Percentiles rank a stretch among this genome's conserved stretches.
Conservation (phyloP, 108 stramenopile genomes). For the Nannochloropsis salina region DNA sequence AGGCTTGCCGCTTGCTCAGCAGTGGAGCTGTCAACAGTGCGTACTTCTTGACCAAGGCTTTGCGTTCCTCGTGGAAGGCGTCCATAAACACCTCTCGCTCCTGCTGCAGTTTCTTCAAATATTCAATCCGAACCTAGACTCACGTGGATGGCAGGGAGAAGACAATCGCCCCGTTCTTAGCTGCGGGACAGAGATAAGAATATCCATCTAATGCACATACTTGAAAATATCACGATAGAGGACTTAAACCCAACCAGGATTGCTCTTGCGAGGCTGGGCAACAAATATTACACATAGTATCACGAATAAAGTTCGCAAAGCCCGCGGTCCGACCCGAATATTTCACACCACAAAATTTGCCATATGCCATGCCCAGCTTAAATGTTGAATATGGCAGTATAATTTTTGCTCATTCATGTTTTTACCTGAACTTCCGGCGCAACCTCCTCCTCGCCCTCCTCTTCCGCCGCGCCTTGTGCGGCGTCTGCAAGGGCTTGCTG, state of each 20-base stretch:
- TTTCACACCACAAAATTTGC: too few species aligned
- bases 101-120: not conserved
- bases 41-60: slow-evolving; percentile 5
- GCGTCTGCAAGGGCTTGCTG: not conserved
- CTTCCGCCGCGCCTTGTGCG: not conserved
- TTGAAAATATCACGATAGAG: not conserved
- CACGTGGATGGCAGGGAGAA: too few species aligned
- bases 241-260: too few species aligned
- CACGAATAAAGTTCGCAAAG: too few species aligned
- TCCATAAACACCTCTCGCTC: not conserved
- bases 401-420: not conserved
- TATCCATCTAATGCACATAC: not conserved
- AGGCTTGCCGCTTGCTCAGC: not conserved
- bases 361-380: too few species aligned
- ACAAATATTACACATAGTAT: too few species aligned
- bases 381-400: too few species aligned
- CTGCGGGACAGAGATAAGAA: not conserved
- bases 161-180: too few species aligned
- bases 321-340: too few species aligned
- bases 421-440: not conserved
- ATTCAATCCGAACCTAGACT: not conserved
- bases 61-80: slow-evolving; percentile 10
- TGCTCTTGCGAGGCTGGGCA: too few species aligned
- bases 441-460: not conserved
- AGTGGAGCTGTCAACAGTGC: not conserved